These are phyloP conservation scores for Aspergillus asperescens DNA, from an alignment of 495 filamentous ascomycete genomes.

Conservation along the genomic window DNA sequence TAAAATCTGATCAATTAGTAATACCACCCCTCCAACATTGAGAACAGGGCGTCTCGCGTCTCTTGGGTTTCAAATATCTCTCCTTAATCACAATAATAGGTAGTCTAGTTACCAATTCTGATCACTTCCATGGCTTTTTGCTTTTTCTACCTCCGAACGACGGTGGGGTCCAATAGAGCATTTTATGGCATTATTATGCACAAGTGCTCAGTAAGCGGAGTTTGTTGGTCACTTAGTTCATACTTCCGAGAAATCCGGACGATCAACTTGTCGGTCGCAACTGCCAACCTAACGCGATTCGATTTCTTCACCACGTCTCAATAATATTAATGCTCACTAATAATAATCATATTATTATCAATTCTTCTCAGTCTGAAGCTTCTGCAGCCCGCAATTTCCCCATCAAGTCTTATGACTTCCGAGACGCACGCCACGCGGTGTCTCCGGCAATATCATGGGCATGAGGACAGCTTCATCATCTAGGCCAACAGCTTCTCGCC, in stretches of 20 bases:
- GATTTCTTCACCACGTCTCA: neutral
- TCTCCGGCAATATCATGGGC: conserved; percentile 8
- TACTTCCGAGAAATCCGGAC: conserved; percentile 14
- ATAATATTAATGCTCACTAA: neutral
- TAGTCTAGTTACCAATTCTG: too few species aligned
- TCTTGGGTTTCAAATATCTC: too few species aligned
- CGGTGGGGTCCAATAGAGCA: too few species aligned
- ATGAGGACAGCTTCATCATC: conserved; percentile 9
- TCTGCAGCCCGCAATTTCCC: neutral
- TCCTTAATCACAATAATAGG: too few species aligned
- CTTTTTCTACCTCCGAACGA: too few species aligned
- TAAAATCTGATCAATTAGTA: too few species aligned
- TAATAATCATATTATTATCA: neutral
- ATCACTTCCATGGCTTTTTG: too few species aligned
- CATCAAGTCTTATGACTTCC: neutral
- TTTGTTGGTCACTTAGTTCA: neutral
- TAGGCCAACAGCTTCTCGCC: neutral
- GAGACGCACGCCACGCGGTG: neutral
- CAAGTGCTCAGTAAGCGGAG: conserved; percentile 9
- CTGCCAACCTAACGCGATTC: neutral
- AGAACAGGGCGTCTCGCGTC: too few species aligned
- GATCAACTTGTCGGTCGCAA: conserved; percentile 1
- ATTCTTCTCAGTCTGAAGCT: neutral
- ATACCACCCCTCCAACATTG: too few species aligned
- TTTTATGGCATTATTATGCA: conserved; percentile 4